phyloP scores from a whole-genome alignment of 306 rosid species.

The Vigna radiata region DNA sequence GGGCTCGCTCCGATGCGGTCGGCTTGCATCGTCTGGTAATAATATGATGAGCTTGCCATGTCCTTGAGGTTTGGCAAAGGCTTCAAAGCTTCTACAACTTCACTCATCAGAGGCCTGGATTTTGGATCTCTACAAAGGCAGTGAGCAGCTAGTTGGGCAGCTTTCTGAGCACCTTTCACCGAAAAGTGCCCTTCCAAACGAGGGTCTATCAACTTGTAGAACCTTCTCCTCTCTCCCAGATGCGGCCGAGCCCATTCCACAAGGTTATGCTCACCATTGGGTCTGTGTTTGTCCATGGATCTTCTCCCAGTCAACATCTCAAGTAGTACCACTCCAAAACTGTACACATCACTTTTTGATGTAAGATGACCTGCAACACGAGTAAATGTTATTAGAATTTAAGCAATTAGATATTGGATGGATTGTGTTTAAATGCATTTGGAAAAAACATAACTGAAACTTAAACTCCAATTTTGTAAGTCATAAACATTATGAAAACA shows the following conservation, averaged over 20 bases:
- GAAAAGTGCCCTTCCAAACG: background rate
- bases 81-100: background rate
- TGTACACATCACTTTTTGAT: constrained; percentile 92
- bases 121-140: background rate
- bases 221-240: constrained; percentile 88
- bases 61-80: background rate
- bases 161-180: background rate
- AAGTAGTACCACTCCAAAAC: constrained; percentile 95
- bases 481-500: background rate
- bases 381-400: constrained; percentile 31
- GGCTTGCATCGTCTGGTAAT: background rate
- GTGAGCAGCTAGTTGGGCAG: background rate
- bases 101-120: background rate
- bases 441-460: constrained; percentile 4
- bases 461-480: background rate
- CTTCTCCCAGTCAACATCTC: constrained; percentile 96
- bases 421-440: background rate
- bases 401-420: background rate
- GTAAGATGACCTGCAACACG: constrained; percentile 88
- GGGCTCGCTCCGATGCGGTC: background rate
- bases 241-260: constrained; percentile 99
- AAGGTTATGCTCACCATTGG: constrained; percentile 94
- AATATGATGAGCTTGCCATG: background rate
- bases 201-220: constrained; percentile 61
- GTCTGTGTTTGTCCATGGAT: constrained; percentile 97